phyloP scores from a whole-genome alignment of 164 flowering plant species.

The Vitis cinerea region DNA sequence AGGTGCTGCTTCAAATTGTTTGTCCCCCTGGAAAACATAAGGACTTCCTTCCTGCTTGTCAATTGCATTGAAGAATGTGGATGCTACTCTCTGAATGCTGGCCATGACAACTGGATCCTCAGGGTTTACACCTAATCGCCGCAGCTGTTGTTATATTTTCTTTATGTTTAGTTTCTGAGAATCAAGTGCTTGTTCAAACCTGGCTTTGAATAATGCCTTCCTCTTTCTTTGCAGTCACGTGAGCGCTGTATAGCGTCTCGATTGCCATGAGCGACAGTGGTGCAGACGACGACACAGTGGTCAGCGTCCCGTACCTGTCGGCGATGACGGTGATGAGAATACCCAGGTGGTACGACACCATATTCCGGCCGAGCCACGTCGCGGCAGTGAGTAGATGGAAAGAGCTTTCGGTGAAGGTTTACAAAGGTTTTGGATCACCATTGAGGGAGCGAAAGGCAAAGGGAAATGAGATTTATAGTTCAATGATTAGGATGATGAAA shows the following conservation, averaged over 20 bases:
- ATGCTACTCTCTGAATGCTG: constrained; percentile 92
- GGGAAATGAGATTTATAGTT: too few relatives aligned
- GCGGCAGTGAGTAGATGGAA: constrained; percentile 58
- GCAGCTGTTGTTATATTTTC: constrained; percentile 84
- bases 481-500: too few relatives aligned
- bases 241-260: constrained; percentile 66
- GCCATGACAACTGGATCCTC: constrained; percentile 98
- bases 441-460: too few relatives aligned
- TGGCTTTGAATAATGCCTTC: constrained; percentile 94
- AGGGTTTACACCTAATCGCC: constrained; percentile 85
- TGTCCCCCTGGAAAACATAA: constrained; percentile 74
- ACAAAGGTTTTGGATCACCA: too few relatives aligned
- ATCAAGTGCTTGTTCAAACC: constrained; percentile 98
- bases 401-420: too few relatives aligned
- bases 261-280: constrained; percentile 86
- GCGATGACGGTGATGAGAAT: constrained; percentile 70
- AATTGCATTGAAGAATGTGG: constrained; percentile 92
- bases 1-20: constrained; percentile 23
- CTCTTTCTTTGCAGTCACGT: constrained; percentile 52
- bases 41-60: constrained; percentile 92
- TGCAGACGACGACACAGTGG: constrained; percentile 72
- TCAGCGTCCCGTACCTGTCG: constrained; percentile 89
- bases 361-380: constrained; percentile 71
- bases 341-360: constrained; percentile 66
- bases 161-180: constrained; percentile 94